A percentile compares a stretch with the other conserved stretches of the same genome.
Evolutionary conservation across 208 protist genomes (phyloP).

Genomic region (Crithidia expoeki): DNA sequence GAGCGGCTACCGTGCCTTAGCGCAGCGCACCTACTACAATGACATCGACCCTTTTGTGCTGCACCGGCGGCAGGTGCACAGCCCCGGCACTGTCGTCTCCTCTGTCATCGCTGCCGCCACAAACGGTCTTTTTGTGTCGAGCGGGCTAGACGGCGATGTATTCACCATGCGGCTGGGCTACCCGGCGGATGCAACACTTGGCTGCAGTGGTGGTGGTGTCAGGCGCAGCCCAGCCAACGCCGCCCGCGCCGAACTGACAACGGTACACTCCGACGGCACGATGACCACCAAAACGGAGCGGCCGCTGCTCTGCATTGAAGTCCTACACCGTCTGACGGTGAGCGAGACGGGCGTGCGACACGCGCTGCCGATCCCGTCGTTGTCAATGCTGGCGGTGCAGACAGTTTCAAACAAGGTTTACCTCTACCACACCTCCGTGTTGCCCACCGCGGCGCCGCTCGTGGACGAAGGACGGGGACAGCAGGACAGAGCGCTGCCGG

Average conservation of each 20-base stretch:
- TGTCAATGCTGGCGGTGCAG: conserved; percentile 45
- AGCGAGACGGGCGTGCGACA: conserved; percentile 42
- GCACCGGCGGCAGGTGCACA: conserved; percentile 30
- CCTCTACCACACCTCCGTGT: conserved; percentile 31
- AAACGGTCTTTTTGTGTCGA: conserved; percentile 41
- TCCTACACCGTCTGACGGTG: conserved; percentile 26
- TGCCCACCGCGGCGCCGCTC: conserved; percentile 23
- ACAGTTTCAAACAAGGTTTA: conserved; percentile 42
- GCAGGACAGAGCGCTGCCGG: too few species aligned
- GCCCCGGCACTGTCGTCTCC: conserved; percentile 40
- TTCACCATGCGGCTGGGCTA: conserved; percentile 37
- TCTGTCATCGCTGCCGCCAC: conserved; percentile 31
- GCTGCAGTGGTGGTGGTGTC: not conserved
- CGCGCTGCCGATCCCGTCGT: conserved; percentile 33
- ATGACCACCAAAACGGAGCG: conserved; percentile 3
- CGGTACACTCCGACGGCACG: conserved; percentile 6
- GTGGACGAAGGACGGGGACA: conserved; percentile 4
- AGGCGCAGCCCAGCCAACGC: not conserved
- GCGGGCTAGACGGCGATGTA: conserved; percentile 50
- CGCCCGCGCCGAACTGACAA: not conserved
- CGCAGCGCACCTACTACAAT: conserved; percentile 35
- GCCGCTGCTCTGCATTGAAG: conserved; percentile 29
- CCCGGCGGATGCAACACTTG: not conserved
- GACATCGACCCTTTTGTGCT: conserved; percentile 30
- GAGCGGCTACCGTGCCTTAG: conserved; percentile 29